Evolutionary conservation across 164 flowering plant genomes (phyloP).

Genomic region (grape (Vitis vinifera)): ASM3070453v1 NC_081818.1:22758501-22759000

Average conservation of each 20-base stretch:
- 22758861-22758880: constrained; percentile 30
- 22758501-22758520: no score
- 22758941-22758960: constrained; percentile 10
- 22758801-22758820: background rate
- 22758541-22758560: background rate
- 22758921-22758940: constrained; percentile 18
- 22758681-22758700: background rate
- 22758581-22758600: no score
- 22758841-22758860: constrained; percentile 14
- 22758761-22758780: constrained; percentile 13
- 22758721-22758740: constrained; percentile 6
- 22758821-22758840: constrained; percentile 16
- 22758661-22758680: no score
- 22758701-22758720: background rate
- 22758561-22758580: background rate
- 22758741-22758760: constrained; percentile 5
- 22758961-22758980: background rate
- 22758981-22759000: constrained; percentile 10
- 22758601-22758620: background rate
- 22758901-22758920: constrained; percentile 19
- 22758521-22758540: background rate
- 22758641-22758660: no score
- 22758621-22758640: background rate
- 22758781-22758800: constrained; percentile 5
- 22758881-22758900: constrained; percentile 25